Conservation (phyloP, 768 basidiomycete genomes). For the Pleurotus giganteus region DNA sequence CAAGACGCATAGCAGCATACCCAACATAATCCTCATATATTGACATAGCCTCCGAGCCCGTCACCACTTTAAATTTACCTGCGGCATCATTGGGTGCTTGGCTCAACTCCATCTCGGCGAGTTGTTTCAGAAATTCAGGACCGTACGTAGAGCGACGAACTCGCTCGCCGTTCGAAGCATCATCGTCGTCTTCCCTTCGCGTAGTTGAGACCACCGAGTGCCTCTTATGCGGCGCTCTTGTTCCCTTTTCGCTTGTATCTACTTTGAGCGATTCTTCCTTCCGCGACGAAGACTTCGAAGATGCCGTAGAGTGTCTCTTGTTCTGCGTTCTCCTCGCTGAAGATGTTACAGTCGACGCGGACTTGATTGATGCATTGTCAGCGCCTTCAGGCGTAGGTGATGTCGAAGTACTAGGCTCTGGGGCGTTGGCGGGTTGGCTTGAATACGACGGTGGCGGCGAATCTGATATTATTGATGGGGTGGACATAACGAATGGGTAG, state of each 20-base stretch:
- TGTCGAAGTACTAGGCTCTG: neutral
- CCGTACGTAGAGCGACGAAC: constrained; percentile 41
- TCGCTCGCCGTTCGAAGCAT: constrained; percentile 31
- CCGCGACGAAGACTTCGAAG: neutral
- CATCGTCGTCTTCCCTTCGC: constrained; percentile 24
- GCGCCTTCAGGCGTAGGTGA: neutral
- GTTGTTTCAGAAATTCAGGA: constrained; percentile 43
- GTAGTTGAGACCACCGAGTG: constrained; percentile 22
- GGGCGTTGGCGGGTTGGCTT: neutral
- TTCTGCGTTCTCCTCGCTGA: neutral
- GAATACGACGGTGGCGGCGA: constrained; percentile 6
- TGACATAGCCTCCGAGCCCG: constrained; percentile 37
- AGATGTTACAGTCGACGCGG: constrained; percentile 1
- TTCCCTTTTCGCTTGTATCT: constrained; percentile 12
- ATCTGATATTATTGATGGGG: constrained; percentile 2
- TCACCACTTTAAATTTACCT: constrained; percentile 38
- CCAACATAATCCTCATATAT: constrained; percentile 40
- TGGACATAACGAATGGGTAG: constrained; percentile 17
- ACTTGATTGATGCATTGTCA: constrained; percentile 4
- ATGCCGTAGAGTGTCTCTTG: constrained; percentile 8
- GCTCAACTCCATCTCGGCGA: constrained; percentile 29
- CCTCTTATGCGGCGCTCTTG: constrained; percentile 24
- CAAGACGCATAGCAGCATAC: constrained; percentile 24
- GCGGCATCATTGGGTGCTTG: constrained; percentile 22
- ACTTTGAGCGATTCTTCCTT: neutral